phyloP scores from a whole-genome alignment of 2,329 filamentous ascomycete genomes.

The Arachnomyces sp. region DNA sequence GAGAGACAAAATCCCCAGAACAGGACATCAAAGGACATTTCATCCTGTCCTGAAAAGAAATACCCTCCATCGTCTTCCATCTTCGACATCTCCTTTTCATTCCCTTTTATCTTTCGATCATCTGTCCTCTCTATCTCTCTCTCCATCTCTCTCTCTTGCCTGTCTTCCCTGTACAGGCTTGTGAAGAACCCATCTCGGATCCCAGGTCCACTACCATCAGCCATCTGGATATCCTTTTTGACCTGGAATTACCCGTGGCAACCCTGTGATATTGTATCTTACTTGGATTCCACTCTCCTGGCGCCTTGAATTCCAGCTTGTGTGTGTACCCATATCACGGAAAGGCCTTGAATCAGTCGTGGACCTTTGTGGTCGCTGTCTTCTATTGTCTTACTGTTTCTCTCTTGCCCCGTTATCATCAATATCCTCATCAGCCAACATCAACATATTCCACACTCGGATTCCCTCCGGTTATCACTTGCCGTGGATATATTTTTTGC shows the following conservation, averaged over 20 bases:
- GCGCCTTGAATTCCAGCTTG: not conserved
- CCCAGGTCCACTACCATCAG: conserved; percentile 2
- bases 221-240: not conserved
- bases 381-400: conserved; percentile 19
- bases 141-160: conserved; percentile 10
- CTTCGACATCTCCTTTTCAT: conserved; percentile 23
- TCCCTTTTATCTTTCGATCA: conserved; percentile 8
- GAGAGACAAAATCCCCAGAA: not conserved
- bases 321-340: conserved; percentile 7
- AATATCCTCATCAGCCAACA: not conserved
- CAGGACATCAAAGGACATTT: not conserved
- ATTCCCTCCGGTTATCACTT: conserved; percentile 11
- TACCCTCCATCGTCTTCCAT: conserved; percentile 17
- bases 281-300: not conserved
- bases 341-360: conserved; percentile 17
- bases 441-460: not conserved
- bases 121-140: conserved; percentile 19
- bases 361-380: conserved; percentile 18
- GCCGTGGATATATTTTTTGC: conserved; percentile 10
- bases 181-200: not conserved
- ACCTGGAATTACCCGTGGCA: not conserved
- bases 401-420: not conserved
- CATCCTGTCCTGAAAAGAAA: conserved; percentile 3
- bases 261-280: not conserved
- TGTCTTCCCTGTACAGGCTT: conserved; percentile 12